Evolutionary conservation across 805 yeast genomes (phyloP).

Genomic region (Schizosaccharomyces osmophilus): DNA sequence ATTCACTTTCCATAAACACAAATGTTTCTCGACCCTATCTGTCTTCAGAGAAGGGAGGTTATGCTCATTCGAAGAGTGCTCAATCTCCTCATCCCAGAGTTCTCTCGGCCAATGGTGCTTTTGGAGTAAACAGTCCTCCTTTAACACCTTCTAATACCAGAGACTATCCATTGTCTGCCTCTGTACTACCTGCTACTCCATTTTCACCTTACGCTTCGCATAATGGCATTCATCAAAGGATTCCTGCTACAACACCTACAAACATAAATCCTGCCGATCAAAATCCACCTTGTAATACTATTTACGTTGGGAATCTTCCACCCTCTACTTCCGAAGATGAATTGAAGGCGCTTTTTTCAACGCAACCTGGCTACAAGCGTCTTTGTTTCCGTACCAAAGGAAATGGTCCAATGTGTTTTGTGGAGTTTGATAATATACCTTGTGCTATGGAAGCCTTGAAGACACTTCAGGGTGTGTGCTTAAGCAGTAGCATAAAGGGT

Average conservation of each 20-base stretch:
- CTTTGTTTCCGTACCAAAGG: constrained; percentile 72
- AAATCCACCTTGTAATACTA: constrained; percentile 93
- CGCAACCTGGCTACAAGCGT: constrained; percentile 80
- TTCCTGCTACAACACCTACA: not conserved
- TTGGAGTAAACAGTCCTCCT: not conserved
- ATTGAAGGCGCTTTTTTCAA: constrained; percentile 60
- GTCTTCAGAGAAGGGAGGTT: not conserved
- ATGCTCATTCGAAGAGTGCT: not conserved
- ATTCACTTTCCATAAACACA: not conserved
- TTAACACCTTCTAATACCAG: not conserved
- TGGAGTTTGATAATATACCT: constrained; percentile 87
- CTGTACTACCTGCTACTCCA: not conserved
- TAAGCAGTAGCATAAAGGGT: constrained; percentile 75
- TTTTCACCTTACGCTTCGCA: not conserved
- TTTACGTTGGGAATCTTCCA: constrained; percentile 90
- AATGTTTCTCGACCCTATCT: not conserved
- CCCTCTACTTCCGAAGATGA: constrained; percentile 93
- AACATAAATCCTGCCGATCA: constrained; percentile 66
- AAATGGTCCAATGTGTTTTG: constrained; percentile 96
- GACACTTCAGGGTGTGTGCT: constrained; percentile 74
- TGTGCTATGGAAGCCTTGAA: constrained; percentile 85
- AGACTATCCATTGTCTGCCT: not conserved
- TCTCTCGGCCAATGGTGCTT: not conserved
- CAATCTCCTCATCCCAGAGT: not conserved
- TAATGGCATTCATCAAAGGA: not conserved